Conservation (phyloP, 129 eudicot species). For the Deinandra increscens region DNA sequence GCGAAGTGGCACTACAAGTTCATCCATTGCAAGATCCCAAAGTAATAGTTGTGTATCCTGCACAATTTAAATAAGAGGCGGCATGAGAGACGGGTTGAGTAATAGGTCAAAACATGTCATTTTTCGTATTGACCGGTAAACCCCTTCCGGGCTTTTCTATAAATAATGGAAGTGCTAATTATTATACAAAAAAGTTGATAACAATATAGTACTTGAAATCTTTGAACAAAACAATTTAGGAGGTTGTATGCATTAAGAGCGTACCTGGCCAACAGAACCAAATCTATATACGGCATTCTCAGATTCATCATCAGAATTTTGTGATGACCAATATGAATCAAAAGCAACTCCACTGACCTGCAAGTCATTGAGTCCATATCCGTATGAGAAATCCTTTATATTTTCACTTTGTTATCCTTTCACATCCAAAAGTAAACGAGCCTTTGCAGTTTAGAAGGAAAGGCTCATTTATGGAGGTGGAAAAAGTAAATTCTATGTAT, state of each 20-base stretch:
- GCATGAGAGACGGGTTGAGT: neutral
- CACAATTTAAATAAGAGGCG: neutral
- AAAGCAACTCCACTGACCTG: conserved; percentile 97
- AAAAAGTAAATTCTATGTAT: neutral
- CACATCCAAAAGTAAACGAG: neutral
- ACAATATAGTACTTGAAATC: neutral
- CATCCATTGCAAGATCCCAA: conserved; percentile 91
- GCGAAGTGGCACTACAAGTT: conserved; percentile 77
- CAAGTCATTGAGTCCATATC: conserved; percentile 6
- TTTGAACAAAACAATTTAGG: neutral
- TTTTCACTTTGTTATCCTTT: neutral
- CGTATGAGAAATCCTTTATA: neutral
- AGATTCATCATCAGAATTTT: conserved; percentile 62
- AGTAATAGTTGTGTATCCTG: conserved; percentile 81
- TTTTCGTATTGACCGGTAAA: neutral
- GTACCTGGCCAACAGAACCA: conserved; percentile 95
- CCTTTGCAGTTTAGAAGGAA: conserved; percentile 6
- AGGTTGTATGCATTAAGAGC: neutral
- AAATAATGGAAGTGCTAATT: neutral
- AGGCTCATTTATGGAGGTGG: neutral
- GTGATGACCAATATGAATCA: conserved; percentile 83
- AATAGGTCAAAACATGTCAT: neutral
- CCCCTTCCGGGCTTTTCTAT: neutral
- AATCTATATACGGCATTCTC: conserved; percentile 79
- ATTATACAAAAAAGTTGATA: neutral